Evolutionary conservation across 2,329 filamentous ascomycete species (phyloP).

Genomic region (Colletotrichum acutatum): DNA sequence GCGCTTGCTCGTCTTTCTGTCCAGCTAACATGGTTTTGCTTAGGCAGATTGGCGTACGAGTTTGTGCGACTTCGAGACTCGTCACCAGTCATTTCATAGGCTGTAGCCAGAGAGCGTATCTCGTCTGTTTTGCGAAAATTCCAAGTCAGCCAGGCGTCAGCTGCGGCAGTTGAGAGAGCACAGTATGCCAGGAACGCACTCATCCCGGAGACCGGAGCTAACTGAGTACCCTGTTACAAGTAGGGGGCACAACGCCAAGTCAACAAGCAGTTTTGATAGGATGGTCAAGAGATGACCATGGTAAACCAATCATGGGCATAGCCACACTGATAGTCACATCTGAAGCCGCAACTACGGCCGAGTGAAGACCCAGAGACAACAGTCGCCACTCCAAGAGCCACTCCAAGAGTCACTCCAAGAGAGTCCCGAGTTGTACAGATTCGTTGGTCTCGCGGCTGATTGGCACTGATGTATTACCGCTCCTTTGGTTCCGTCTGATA

Average conservation of each 20-base stretch:
- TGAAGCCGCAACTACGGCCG: background rate
- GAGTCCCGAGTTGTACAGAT: background rate
- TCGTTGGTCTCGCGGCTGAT: background rate
- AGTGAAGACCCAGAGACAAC: background rate
- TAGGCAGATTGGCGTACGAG: background rate
- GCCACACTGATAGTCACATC: background rate
- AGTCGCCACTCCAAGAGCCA: background rate
- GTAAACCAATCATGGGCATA: background rate
- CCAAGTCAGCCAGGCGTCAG: background rate
- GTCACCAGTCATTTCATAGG: background rate
- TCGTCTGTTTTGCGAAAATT: background rate
- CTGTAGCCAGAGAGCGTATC: background rate
- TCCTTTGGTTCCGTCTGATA: slow-evolving; percentile 5
- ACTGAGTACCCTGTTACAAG: background rate
- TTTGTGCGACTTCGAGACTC: background rate
- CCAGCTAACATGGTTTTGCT: background rate
- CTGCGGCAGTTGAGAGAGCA: background rate
- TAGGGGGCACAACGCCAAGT: background rate
- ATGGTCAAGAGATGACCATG: background rate
- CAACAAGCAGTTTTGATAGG: background rate
- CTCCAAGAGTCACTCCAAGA: too few species aligned
- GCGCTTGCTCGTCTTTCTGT: background rate
- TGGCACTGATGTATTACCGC: background rate
- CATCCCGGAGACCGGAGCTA: background rate
- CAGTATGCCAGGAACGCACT: background rate